Evolutionary conservation across 345 rosid genomes (phyloP).

Genomic region (Melaleuca alternifolia): DNA sequence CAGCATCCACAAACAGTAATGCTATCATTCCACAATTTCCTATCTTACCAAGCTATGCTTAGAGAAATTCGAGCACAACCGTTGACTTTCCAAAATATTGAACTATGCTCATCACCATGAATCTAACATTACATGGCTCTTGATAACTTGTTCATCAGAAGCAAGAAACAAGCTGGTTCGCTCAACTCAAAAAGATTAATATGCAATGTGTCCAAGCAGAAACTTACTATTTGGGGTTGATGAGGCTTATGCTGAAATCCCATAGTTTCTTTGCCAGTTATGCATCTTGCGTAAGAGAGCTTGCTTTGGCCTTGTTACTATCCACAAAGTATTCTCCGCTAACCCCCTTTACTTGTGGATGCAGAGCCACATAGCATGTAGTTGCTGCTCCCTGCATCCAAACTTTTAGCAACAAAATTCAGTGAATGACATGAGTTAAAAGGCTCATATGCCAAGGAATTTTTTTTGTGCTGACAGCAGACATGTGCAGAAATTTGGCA

Average conservation of each 20-base stretch:
- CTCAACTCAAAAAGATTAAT: not conserved
- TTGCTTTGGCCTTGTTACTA: conserved; percentile 33
- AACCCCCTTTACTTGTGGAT: conserved; percentile 57
- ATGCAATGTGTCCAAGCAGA: not conserved
- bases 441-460: not conserved
- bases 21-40: too few relatives aligned
- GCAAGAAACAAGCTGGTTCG: not conserved
- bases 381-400: conserved; percentile 72
- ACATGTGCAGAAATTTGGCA: not conserved
- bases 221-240: not conserved
- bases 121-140: not conserved
- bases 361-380: conserved; percentile 65
- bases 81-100: not conserved
- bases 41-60: too few relatives aligned
- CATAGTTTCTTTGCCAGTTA: conserved; percentile 50
- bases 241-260: conserved; percentile 57
- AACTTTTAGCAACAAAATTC: not conserved
- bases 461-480: not conserved
- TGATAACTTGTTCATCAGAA: not conserved
- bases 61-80: too few relatives aligned
- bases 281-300: conserved; percentile 28
- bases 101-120: not conserved
- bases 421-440: not conserved
- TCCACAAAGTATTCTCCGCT: conserved; percentile 55
- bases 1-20: too few relatives aligned